Evolutionary conservation across 31 red algal species (phyloP).

Genomic region (Endocladia muricata): DNA sequence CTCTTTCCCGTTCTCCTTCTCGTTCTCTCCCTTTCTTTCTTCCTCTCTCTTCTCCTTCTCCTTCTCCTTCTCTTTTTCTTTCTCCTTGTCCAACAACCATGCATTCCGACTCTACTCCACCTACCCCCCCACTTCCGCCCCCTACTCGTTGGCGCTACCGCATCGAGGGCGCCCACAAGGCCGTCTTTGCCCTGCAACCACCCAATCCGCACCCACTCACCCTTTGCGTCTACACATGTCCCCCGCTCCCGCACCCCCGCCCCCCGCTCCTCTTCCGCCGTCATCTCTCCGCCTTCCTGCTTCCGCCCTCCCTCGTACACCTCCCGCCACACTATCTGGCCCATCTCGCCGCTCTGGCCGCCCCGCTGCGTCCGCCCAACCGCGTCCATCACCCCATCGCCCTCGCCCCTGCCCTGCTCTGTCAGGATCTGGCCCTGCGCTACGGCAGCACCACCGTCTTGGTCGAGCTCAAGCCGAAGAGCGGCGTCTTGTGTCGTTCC

Average conservation of each 20-base stretch:
- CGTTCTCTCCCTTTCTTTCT: background rate
- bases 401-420: background rate
- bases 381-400: constrained; percentile 21
- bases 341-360: constrained; percentile 12
- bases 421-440: constrained; percentile 22
- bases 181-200: constrained; percentile 9
- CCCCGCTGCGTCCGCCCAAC: constrained; percentile 13
- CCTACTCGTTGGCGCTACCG: constrained; percentile 27
- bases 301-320: background rate
- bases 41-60: no score
- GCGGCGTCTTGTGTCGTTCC: constrained; percentile 25
- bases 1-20: background rate
- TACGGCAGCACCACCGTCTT: constrained; percentile 35
- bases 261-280: constrained; percentile 29
- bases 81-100: background rate
- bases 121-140: background rate
- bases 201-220: background rate
- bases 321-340: constrained; percentile 24
- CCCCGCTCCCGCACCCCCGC: background rate
- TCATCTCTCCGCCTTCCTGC: constrained; percentile 28
- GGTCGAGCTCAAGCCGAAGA: constrained; percentile 63
- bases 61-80: background rate
- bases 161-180: constrained; percentile 51
- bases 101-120: background rate
- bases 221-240: constrained; percentile 19